Base-by-base conservation (phyloP, 2,329 filamentous ascomycete genomes). In the Dactylellina cionopaga region DNA sequence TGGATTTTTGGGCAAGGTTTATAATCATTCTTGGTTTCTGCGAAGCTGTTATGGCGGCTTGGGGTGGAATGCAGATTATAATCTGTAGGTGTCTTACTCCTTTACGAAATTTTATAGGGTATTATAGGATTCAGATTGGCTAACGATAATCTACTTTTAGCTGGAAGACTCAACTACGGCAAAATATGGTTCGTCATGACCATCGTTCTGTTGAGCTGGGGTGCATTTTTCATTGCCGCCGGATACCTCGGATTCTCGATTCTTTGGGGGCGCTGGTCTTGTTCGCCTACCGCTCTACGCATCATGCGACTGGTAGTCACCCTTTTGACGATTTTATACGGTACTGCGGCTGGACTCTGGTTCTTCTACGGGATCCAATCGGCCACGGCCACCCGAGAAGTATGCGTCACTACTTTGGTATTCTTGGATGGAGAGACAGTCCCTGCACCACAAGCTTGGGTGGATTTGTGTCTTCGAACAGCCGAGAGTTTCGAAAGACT, bases 301-400 rank as follows among this genome's bases (percentile, higher is more conserved):
- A 27, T 72, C 11, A 24, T 65, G 25, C 59, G 59, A 31, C 22
- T 72, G 7, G 39, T 65, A 13, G 52, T 59, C n/a, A 54, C 43
- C 19, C 37, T 72, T n/a, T 35, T 72, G 24, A 72, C 55, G 41
- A 25, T 72, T 24, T 33, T 72, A 2, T 72, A 72, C 52, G 59
- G 68, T 7, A 59, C 25, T 22, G 68, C 68, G 19, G 52, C 39
- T 7, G 59, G 37, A 9, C 59, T 72, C 35, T 72, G 68, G 68
- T 72, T 72, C 31, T 72, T 59, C 29, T 72, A 59, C 39, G 68
- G 59, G 7, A 65, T 72, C 11, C 68, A 72, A 54, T 65, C 68
- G 7, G 68, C 58, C 2, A 72, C 68, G n/a, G 54, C 25, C 9
- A 72, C 59, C 2, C 68, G 59, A 13, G 44, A 65, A 15, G 49